Base-by-base conservation (phyloP, 148 eudicot genomes). In the Persicaria tinctoria region DNA sequence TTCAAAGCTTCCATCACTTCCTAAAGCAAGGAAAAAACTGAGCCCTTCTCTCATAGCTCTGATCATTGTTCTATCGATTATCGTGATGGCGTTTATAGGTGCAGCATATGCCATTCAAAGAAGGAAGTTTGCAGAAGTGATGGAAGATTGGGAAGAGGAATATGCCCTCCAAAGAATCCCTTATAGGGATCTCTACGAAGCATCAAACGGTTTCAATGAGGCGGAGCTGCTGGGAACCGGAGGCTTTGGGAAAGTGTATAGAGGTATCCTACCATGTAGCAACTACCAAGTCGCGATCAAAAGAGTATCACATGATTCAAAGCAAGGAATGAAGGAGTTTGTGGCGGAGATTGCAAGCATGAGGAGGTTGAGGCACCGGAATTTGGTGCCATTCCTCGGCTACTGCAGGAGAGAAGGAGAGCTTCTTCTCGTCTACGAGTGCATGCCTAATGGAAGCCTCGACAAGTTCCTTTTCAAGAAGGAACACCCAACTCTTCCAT, bases 401-500 rank as follows among this genome's bases (percentile, higher is more conserved):
- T 83, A 78, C 48, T 80, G 79, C 69, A 12, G 81, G 8, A 55
- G 79, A 70, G 74, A 74, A 18, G 68, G 73, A 32, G 83, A 81
- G 76, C 83, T 76, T 41, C 62, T 80, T 57, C 53, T 80, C 74
- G 79, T 80, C 11, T 80, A 80, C 3, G 79, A 81, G 0, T 78
- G 74, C 66, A 81, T 81, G 83, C 76, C 80, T 9, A 81, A 81
- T 70, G 80, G 83, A 64, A 74, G 78, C 78, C 83, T 81, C 9
- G 83, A 81, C 73, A 74, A 78, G 5, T 60, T 71, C 49, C 83
- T 80, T 2, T 80, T 76, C 49, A 16, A 55, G 11, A 74, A 46
- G 5, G 49, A 74, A 54, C 70, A 45, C 3, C 70, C 32, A 12
- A 23, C 14, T 14, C 77, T 80, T 66, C 45, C 73, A 5, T 77